Evolutionary conservation across 257 asterid genomes (phyloP), one percentile per base, ranked within the genome.

Genomic region (Thymus mandschuricus): DNA sequence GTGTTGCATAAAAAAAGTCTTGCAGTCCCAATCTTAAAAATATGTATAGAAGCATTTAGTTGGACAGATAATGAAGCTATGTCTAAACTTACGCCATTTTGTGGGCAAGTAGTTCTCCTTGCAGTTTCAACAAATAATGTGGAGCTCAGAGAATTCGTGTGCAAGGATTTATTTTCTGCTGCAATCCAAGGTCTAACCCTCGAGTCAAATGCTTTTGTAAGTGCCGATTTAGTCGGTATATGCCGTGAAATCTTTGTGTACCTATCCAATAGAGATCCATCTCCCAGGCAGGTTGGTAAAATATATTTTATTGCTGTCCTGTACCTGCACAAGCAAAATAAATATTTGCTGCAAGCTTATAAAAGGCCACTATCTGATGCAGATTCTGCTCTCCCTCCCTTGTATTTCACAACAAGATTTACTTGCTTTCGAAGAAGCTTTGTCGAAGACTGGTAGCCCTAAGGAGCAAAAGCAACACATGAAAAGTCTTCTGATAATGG

Each of bases 301-400:
- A 46, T 49, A 56, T 71, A 66, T 61, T 9, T 38, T 50, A 44
- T 21, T 64, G 60, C 57, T 55, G 29, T 69, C 50, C 12, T 52
- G 35, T 62, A 45, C 57, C 65, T 34, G 46, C 65, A 48, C 5
- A 4, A 43, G 64, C 13, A 54, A 13, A 29, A 66, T 5, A 56
- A 75, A 60, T 11, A 46, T 28, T 64, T 45, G 44, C 49, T 56
- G 45, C 59, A 51, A 15, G 49, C 73, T 65, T 29, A 57, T 59
- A 43, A 48, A 71, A 71, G 44, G 59, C 50, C 46, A 63, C 15
- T 12, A 5, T 79, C 63, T 76, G 61, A 72, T 73, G 81, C 90
- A 94, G 99, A 87, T 94, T 78, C 84, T 94, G 76, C 96, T 91
- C 10, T 91, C 97, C 70, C 93, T 94, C 51, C 98, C 96, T 10